Evolutionary conservation across 2,329 filamentous ascomycete species (phyloP).

Genomic region (Paraconiothyrium sp.): DNA sequence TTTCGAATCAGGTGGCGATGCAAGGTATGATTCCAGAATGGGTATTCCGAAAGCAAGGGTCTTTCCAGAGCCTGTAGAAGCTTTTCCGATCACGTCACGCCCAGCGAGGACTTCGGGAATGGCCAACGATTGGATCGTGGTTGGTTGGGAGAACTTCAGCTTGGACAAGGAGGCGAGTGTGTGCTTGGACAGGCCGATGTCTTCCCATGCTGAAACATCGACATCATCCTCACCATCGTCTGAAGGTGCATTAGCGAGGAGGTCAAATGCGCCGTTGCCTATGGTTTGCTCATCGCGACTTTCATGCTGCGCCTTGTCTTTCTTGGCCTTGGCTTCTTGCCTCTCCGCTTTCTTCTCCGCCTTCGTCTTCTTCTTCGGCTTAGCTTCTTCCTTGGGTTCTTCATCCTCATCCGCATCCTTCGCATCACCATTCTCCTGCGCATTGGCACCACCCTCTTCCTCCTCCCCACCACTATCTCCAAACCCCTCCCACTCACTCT

Average conservation of each 20-base stretch:
- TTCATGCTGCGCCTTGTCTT: constrained; percentile 37
- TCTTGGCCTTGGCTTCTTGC: constrained; percentile 18
- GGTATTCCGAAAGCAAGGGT: constrained; percentile 95
- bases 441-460: not conserved
- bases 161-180: constrained; percentile 79
- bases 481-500: constrained; percentile 40
- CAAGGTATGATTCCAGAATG: constrained; percentile 84
- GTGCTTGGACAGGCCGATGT: constrained; percentile 75
- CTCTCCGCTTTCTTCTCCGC: constrained; percentile 29
- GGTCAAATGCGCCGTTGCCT: constrained; percentile 60
- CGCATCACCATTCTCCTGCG: not conserved
- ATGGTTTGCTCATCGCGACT: constrained; percentile 33
- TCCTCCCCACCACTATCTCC: constrained; percentile 27
- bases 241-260: constrained; percentile 61
- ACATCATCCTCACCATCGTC: constrained; percentile 65
- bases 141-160: constrained; percentile 82
- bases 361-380: constrained; percentile 30
- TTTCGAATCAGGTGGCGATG: constrained; percentile 45
- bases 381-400: constrained; percentile 18
- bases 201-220: constrained; percentile 81
- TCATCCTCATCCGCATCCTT: constrained; percentile 20
- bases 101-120: constrained; percentile 86
- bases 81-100: constrained; percentile 94
- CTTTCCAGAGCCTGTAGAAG: constrained; percentile 95
- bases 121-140: constrained; percentile 78